These are phyloP conservation scores for Blepharisma japonicum DNA, from an alignment of 73 alveolate genomes.

Conservation along the genomic window DNA sequence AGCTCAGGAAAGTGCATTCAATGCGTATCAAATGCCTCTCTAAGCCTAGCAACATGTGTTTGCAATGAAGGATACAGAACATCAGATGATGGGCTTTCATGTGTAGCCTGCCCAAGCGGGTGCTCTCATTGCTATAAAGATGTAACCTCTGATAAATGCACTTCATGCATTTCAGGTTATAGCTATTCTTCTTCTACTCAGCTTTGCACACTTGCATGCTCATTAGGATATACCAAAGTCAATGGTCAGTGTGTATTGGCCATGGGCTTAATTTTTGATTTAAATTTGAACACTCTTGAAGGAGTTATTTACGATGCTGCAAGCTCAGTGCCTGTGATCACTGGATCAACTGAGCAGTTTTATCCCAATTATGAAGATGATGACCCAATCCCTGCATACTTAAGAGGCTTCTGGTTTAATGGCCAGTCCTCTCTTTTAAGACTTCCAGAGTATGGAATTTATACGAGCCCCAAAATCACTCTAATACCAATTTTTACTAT, in stretches of 20 bases:
- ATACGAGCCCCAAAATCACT: neutral
- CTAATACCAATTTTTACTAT: neutral
- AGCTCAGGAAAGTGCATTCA: neutral
- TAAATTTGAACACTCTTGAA: neutral
- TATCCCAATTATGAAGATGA: neutral
- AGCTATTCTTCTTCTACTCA: too few relatives aligned
- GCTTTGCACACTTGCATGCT: too few relatives aligned
- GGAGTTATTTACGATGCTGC: conserved; percentile 17
- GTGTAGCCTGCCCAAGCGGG: neutral
- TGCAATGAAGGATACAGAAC: neutral
- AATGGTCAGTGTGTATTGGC: neutral
- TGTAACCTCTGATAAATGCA: too few relatives aligned
- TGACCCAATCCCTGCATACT: conserved; percentile 2
- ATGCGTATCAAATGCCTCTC: neutral
- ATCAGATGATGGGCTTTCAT: neutral
- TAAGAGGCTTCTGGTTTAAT: neutral
- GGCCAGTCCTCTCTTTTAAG: neutral
- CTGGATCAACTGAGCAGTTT: neutral
- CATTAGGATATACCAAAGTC: neutral
- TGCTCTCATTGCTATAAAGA: neutral
- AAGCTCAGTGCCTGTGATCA: neutral
- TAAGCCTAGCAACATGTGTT: neutral
- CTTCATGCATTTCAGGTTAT: too few relatives aligned
- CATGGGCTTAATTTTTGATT: neutral
- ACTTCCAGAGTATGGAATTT: neutral